phyloP scores from a whole-genome alignment of 1,284 basidiomycete genomes.

The Crucibulum parvulum region DNA sequence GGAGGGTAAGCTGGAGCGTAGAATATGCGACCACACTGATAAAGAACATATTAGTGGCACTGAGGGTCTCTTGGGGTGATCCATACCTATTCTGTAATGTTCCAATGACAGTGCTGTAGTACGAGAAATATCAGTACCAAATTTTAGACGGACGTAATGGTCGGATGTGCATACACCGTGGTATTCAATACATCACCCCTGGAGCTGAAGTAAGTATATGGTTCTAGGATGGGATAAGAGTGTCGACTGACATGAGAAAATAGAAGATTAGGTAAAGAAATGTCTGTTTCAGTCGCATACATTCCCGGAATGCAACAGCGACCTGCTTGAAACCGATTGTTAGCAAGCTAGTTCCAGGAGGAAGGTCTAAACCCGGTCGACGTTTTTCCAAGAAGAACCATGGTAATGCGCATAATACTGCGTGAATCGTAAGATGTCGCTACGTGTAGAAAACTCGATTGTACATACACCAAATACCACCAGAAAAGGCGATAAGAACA shows the following conservation, averaged over 20 bases:
- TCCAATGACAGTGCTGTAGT: slow-evolving; percentile 73
- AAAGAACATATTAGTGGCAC: neutral
- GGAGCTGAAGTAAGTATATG: neutral
- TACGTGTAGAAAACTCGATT: slow-evolving; percentile 7
- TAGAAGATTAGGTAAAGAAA: slow-evolving; percentile 80
- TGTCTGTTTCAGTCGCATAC: slow-evolving; percentile 76
- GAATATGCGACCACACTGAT: slow-evolving; percentile 68
- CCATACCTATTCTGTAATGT: slow-evolving; percentile 78
- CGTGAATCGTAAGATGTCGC: slow-evolving; percentile 2
- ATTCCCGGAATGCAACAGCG: slow-evolving; percentile 71
- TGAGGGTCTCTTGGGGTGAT: slow-evolving; percentile 6
- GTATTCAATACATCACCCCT: slow-evolving; percentile 81
- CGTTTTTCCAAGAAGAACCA: slow-evolving; percentile 81
- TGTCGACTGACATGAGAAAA: slow-evolving; percentile 67
- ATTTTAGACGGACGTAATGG: neutral
- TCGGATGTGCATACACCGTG: slow-evolving; percentile 59
- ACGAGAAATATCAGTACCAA: neutral
- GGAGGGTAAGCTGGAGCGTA: slow-evolving; percentile 69
- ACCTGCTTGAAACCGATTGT: slow-evolving; percentile 79
- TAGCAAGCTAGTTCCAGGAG: slow-evolving; percentile 65
- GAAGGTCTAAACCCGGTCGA: slow-evolving; percentile 70
- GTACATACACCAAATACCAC: slow-evolving; percentile 76
- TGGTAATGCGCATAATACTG: slow-evolving; percentile 76
- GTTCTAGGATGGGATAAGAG: too few species aligned
- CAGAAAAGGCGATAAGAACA: slow-evolving; percentile 77